Conservation (phyloP, 805 yeast species). For the Ogataea philodendri region DNA sequence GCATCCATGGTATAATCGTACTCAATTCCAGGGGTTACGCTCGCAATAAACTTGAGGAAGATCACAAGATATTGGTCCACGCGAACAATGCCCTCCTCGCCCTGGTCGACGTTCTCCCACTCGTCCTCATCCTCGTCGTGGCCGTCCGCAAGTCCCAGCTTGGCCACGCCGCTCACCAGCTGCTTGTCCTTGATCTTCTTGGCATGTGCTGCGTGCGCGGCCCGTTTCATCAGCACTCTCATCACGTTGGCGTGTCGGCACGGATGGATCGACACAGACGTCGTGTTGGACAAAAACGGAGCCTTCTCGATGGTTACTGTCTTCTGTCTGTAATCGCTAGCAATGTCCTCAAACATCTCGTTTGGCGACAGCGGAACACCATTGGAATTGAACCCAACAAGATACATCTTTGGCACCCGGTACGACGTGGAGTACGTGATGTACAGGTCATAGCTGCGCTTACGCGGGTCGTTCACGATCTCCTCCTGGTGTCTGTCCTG, state of each 20-base stretch:
- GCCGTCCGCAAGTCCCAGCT: slow-evolving; percentile 45
- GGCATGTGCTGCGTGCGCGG: slow-evolving; percentile 46
- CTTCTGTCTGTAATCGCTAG: slow-evolving; percentile 87
- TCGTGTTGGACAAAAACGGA: slow-evolving; percentile 74
- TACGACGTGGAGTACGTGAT: slow-evolving; percentile 93
- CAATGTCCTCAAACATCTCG: slow-evolving; percentile 93
- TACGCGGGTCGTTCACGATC: slow-evolving; percentile 38
- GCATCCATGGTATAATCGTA: slow-evolving; percentile 99
- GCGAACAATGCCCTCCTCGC: slow-evolving; percentile 46
- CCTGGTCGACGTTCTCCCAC: slow-evolving; percentile 54
- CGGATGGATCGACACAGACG: slow-evolving; percentile 90
- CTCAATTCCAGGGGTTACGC: slow-evolving; percentile 97
- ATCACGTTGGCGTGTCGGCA: slow-evolving; percentile 94
- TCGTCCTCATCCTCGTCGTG: slow-evolving; percentile 34
- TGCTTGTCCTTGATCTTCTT: slow-evolving; percentile 34
- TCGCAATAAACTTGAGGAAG: slow-evolving; percentile 89
- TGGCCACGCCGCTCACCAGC: slow-evolving; percentile 43
- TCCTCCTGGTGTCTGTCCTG: slow-evolving; percentile 36
- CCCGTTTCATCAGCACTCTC: slow-evolving; percentile 79
- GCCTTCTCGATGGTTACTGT: slow-evolving; percentile 95
- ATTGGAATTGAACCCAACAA: slow-evolving; percentile 79
- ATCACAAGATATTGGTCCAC: slow-evolving; percentile 90
- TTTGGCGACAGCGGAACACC: slow-evolving; percentile 86
- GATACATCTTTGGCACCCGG: slow-evolving; percentile 90
- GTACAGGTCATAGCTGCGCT: slow-evolving; percentile 81